A percentile compares a stretch with the other conserved stretches of the same genome.
Evolutionary conservation across 2,329 filamentous ascomycete species (phyloP).

Genomic region (Macrophomina tecta): DNA sequence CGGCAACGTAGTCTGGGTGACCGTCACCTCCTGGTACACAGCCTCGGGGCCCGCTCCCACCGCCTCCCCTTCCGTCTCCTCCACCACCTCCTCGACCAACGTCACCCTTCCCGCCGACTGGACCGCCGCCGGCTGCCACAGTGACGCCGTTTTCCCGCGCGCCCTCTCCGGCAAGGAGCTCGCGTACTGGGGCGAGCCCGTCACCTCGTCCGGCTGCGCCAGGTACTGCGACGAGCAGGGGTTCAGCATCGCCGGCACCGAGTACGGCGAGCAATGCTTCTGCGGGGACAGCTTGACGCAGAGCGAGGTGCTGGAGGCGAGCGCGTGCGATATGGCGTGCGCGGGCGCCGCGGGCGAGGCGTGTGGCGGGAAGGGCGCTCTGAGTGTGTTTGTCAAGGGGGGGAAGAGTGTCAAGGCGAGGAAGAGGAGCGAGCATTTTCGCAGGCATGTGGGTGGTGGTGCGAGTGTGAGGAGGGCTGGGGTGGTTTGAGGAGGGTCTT

Average conservation of each 20-base stretch:
- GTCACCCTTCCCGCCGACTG: conserved; percentile 4
- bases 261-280: conserved; percentile 35
- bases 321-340: conserved; percentile 26
- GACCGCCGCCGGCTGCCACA: conserved; percentile 22
- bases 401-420: conserved; percentile 3
- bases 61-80: background rate
- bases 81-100: background rate
- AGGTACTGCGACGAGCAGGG: conserved; percentile 40
- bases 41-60: conserved; percentile 20
- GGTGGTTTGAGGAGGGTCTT: no score
- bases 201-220: conserved; percentile 34
- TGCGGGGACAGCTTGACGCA: conserved; percentile 31
- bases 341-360: conserved; percentile 16
- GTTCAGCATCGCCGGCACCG: conserved; percentile 41
- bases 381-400: conserved; percentile 26
- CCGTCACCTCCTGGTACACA: conserved; percentile 20
- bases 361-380: conserved; percentile 12
- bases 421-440: conserved; percentile 7
- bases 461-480: conserved; percentile 1
- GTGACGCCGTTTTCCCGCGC: conserved; percentile 17
- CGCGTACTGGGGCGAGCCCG: conserved; percentile 21
- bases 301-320: conserved; percentile 15
- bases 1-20: conserved; percentile 12
- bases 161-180: conserved; percentile 20
- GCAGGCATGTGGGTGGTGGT: conserved; percentile 23